Percentiles rank a stretch among this genome's conserved stretches.
Evolutionary conservation across 2,329 filamentous ascomycete species (phyloP).

Genomic region (Didymella arachidicola): DNA sequence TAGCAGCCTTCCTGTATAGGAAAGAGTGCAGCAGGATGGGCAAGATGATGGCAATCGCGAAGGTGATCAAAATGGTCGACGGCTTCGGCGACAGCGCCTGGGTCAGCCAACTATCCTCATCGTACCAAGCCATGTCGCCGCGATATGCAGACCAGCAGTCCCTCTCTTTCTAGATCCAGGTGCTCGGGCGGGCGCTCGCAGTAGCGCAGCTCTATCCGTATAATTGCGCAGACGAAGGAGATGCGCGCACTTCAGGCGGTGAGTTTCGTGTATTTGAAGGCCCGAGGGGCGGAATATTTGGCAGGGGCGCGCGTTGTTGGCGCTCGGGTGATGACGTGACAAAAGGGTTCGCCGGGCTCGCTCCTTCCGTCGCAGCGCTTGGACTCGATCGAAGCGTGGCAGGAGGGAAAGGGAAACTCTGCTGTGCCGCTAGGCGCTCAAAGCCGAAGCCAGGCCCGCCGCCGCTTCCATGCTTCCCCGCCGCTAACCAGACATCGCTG

Average conservation of each 20-base stretch:
- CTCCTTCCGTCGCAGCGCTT: conserved; percentile 18
- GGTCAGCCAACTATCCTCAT: conserved; percentile 55
- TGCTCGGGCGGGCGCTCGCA: conserved; percentile 14
- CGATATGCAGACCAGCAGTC: conserved; percentile 5
- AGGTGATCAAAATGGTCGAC: conserved; percentile 68
- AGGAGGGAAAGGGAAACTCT: conserved; percentile 8
- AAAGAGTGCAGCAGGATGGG: conserved; percentile 80
- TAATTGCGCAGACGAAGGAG: conserved; percentile 13
- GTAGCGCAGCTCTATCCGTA: conserved; percentile 18
- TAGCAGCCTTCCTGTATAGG: conserved; percentile 72
- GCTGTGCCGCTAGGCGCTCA: conserved; percentile 16
- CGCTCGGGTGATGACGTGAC: conserved; percentile 34
- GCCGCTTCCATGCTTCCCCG: conserved; percentile 18
- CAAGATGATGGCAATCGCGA: conserved; percentile 73
- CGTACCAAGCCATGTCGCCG: conserved; percentile 47
- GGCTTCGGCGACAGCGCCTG: conserved; percentile 56
- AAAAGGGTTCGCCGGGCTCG: conserved; percentile 12
- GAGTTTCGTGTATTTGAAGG: conserved; percentile 16
- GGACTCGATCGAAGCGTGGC: conserved; percentile 4
- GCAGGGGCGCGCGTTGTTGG: conserved; percentile 16
- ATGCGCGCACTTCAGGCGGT: conserved; percentile 22
- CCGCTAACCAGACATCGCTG: conserved; percentile 20
- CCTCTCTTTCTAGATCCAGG: conserved; percentile 2
- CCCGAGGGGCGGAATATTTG: conserved; percentile 13
- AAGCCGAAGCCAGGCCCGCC: conserved; percentile 17